Evolutionary conservation across 805 yeast species (phyloP), one percentile per base, ranked within the genome.

Genomic region (Yarrowia sp.): DNA sequence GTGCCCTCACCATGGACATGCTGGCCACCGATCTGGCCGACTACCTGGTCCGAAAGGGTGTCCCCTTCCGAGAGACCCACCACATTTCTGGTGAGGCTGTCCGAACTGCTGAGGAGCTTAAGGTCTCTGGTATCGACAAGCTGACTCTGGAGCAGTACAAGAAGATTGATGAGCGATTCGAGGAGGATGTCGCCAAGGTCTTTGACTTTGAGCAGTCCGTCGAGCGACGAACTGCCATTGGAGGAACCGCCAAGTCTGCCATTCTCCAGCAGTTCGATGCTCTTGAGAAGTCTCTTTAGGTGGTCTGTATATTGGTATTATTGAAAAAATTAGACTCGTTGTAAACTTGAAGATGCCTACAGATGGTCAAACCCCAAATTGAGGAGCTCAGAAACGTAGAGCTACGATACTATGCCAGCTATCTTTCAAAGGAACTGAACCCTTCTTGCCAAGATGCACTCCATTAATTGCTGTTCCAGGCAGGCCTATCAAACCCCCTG

Each of bases 81-180:
- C 98, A 95, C 77, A 95, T 95, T 67, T 91, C 98, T 7, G 99
- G 99, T 65, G 97, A 92, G 77, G 95, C 98, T 79, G 99, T 95
- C 51, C 86, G 96, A 68, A 76, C 79, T 49, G 97, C 98, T 6
- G 99, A 95, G 79, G 92, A 84, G 67, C 77, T 81, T 67, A 83
- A 82, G 21, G 79, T 90, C 46, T 79, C 87, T 8, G 98, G 98
- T 62, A 95, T 95, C 74, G 98, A 95, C 76, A 79, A 92, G 75
- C 81, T 95, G 72, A 76, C 89, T 4, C 75, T 90, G 61, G 88
- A 83, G 62, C 97, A 93, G 75, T 91, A 89, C 77, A 80, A 91
- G 76, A 70, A 77, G 36, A 92, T 95, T 69, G 98, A 95, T 73
- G 63, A 79, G 1, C 83, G 98, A 76, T 95, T 95, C 72, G 87